Base-by-base conservation (phyloP, 2,329 filamentous ascomycete species). In the Curvularia spicifera region DNA sequence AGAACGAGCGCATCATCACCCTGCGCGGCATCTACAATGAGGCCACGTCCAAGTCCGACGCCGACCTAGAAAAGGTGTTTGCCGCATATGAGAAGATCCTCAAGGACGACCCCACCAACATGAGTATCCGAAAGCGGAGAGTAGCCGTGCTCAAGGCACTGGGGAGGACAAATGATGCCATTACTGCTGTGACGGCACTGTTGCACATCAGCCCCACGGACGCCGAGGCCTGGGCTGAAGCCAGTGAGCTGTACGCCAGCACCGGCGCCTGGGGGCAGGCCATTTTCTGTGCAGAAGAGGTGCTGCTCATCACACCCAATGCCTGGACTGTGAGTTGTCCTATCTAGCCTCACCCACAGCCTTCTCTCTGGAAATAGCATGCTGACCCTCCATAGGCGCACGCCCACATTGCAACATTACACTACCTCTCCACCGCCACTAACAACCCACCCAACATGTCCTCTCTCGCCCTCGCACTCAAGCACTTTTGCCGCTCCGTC, bases 141-240 rank as follows among this genome's bases (percentile, higher is more conserved):
- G 86, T 94, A 59, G 90, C 93, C 5, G 83, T 98, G 35, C 80
- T 98, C 57, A 87, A 88, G 67, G 90, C 89, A 28, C 83, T 96
- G 76, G 88, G 87, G 29, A 87, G 87, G 69, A 81, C 81, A 1
- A 71, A 84, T 1, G 92, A 97, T 63, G 91, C 95, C 0, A 90
- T 93, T 44, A 80, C 86, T 31, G 87, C 89, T 28, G 79, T 98
- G 57, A 87, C 88, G 61, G 84, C 88, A 56, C 83, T 98, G 28
- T 81, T 99, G 46, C 90, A 96, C 72, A 88, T 89, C 60, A 90
- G 89, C 53, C 93, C 95, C 1, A 97, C 91, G 1, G 95, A 99
- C 79, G 88, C 89, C 5, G 95, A 99, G 80, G 89, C 91, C 9
- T 99, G 95, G 95, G 87, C 91, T 51, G 95, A 99, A 79, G 82